These are phyloP conservation scores for Cladophialophora immunda DNA, from an alignment of 2,329 filamentous ascomycete genomes.

Conservation along the genomic window DNA sequence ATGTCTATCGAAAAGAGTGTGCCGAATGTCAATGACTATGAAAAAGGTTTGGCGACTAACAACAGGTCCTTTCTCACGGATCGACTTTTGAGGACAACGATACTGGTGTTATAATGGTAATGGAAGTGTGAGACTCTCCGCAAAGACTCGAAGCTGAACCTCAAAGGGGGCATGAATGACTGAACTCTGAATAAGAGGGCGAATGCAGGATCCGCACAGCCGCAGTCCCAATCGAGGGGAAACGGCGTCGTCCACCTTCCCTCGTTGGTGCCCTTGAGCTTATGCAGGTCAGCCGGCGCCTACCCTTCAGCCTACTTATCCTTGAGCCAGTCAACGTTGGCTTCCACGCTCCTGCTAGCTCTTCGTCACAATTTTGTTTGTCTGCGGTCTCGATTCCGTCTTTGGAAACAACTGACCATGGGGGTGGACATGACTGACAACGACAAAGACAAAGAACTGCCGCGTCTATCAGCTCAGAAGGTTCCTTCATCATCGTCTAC, in stretches of 20 bases:
- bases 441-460: slow-evolving; percentile 4
- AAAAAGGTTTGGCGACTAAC: background rate
- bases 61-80: background rate
- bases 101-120: background rate
- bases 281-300: slow-evolving; percentile 20
- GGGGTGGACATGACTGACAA: slow-evolving; percentile 20
- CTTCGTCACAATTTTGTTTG: slow-evolving; percentile 6
- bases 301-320: background rate
- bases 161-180: background rate
- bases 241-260: background rate
- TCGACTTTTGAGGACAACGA: background rate
- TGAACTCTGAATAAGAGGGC: background rate
- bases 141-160: background rate
- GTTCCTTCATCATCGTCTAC: slow-evolving; percentile 12
- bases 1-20: background rate
- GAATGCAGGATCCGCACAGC: background rate
- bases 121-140: background rate
- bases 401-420: slow-evolving; percentile 5
- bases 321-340: slow-evolving; percentile 3
- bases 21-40: background rate
- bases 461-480: slow-evolving; percentile 4
- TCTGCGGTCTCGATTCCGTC: background rate
- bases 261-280: background rate
- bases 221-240: background rate
- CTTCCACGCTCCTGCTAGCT: background rate